These are phyloP conservation scores for Aspergillus sclerotioniger DNA, from an alignment of 495 filamentous ascomycete genomes.

Conservation along the genomic window DNA sequence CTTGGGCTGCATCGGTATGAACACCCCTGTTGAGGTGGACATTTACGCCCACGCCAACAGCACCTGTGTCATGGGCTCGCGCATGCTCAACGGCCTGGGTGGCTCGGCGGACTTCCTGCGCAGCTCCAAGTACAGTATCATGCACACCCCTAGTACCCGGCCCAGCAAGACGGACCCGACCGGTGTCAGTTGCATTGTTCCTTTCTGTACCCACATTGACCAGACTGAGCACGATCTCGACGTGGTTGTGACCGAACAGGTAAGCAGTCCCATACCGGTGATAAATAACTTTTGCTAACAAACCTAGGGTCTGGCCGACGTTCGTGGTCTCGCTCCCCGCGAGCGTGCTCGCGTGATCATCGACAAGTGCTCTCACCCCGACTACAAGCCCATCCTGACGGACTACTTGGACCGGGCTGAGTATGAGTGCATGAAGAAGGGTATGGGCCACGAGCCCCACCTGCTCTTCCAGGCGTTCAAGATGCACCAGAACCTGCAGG, in stretches of 20 bases:
- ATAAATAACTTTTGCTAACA: constrained; percentile 7
- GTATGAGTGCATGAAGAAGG: constrained; percentile 82
- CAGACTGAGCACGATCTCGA: constrained; percentile 93
- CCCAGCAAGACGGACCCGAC: constrained; percentile 80
- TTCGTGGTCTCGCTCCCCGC: constrained; percentile 74
- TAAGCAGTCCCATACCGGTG: constrained; percentile 10
- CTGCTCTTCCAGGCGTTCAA: constrained; percentile 81
- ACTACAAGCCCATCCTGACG: constrained; percentile 76
- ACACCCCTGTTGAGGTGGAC: constrained; percentile 91
- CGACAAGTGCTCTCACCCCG: constrained; percentile 82
- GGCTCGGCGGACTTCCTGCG: constrained; percentile 88
- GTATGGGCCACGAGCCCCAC: constrained; percentile 88
- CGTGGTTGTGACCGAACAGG: constrained; percentile 80
- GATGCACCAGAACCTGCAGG: constrained; percentile 79
- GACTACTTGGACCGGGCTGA: constrained; percentile 88
- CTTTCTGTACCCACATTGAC: constrained; percentile 90
- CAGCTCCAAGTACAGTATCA: constrained; percentile 82
- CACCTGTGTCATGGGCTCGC: constrained; percentile 85
- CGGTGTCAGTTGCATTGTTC: constrained; percentile 84
- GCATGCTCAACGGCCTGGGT: constrained; percentile 90
- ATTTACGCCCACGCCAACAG: constrained; percentile 94
- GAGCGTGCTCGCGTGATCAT: constrained; percentile 87
- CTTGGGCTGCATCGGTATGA: constrained; percentile 90
- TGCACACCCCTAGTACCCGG: constrained; percentile 83
- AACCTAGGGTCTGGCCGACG: constrained; percentile 69